Base-by-base conservation (phyloP, 106 monocot genomes). In the Acanthochlamys bracteata region DNA sequence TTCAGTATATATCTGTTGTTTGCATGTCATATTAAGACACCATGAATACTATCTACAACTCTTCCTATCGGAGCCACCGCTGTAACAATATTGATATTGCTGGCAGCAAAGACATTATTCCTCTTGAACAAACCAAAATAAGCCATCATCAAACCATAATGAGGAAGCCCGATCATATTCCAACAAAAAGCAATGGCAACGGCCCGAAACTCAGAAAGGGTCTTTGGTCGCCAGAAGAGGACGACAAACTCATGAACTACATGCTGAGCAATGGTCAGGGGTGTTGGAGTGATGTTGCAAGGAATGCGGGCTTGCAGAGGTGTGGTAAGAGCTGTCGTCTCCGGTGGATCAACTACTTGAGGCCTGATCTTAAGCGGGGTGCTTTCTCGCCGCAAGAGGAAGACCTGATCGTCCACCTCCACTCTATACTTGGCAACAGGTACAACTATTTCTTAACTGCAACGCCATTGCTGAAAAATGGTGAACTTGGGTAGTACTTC, bases 301-400 rank as follows among this genome's bases (percentile, higher is more conserved):
- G 83, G 62, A 88, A 88, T 64, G 88, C 88, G 10, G 78, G 86
- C 23, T 53, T 87, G 46, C 82, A 74, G 69, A 67, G 86, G 67
- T 87, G 86, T 45, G 86, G 86, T 7, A 87, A 87, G 82, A 87
- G 86, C 66, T 87, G 86, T 65, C 76, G 86, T 9, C 82, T 87
- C 8, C 86, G 82, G 0, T 86, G 86, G 86, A 86, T 86, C 51
- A 86, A 86, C 27, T 86, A 86, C 70, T 47, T 86, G 45, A 42
- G 86, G 41, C 86, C 86, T 16, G 86, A 83, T 58, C 82, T 87
- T 69, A 87, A 83, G 79, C 66, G 86, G 20, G 86, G 86, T 14
- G 82, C 86, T 12, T 87, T 87, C 60, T 79, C 86, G 1, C 56
- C 66, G 0, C 75, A 82, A 20, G 86, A 86, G 63, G 86, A 86